Evolutionary conservation across 2,329 filamentous ascomycete genomes (phyloP).

Genomic region (Ophiocordyceps polyrhachis-furcata): DNA sequence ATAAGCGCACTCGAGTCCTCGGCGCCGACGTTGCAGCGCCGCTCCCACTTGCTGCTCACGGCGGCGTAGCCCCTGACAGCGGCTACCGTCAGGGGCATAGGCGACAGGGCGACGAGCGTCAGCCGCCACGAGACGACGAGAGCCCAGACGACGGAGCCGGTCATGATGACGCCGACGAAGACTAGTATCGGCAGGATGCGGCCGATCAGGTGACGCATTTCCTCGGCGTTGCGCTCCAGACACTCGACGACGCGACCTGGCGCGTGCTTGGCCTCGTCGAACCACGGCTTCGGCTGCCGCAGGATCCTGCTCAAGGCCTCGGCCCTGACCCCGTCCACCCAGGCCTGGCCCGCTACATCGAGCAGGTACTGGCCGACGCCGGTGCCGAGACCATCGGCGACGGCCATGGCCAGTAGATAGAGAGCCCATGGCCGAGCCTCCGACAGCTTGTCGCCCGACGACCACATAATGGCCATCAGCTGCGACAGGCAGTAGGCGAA

Average conservation of each 20-base stretch:
- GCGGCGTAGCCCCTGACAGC: constrained; percentile 47
- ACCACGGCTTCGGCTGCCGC: constrained; percentile 61
- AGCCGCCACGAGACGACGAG: constrained; percentile 60
- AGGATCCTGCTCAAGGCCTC: constrained; percentile 53
- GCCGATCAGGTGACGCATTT: constrained; percentile 68
- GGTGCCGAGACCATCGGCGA: constrained; percentile 44
- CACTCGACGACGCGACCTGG: constrained; percentile 46
- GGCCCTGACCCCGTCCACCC: constrained; percentile 54
- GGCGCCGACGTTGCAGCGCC: constrained; percentile 42
- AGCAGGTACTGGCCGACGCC: constrained; percentile 54
- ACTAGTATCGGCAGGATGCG: constrained; percentile 56
- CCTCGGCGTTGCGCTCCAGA: constrained; percentile 67
- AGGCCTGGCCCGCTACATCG: constrained; percentile 52
- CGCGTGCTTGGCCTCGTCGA: constrained; percentile 48
- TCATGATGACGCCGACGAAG: constrained; percentile 46
- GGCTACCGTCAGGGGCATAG: constrained; percentile 46
- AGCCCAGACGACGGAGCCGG: constrained; percentile 56
- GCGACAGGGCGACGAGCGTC: constrained; percentile 55
- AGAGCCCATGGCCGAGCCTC: constrained; percentile 49
- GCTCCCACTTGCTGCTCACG: constrained; percentile 55
- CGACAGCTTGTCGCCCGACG: constrained; percentile 24
- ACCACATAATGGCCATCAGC: constrained; percentile 52
- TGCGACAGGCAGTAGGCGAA: constrained; percentile 64
- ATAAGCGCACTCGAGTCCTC: constrained; percentile 38
- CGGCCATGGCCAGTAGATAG: constrained; percentile 46